Evolutionary conservation across 495 filamentous ascomycete genomes (phyloP).

Genomic region (Neurospora sp.): DNA sequence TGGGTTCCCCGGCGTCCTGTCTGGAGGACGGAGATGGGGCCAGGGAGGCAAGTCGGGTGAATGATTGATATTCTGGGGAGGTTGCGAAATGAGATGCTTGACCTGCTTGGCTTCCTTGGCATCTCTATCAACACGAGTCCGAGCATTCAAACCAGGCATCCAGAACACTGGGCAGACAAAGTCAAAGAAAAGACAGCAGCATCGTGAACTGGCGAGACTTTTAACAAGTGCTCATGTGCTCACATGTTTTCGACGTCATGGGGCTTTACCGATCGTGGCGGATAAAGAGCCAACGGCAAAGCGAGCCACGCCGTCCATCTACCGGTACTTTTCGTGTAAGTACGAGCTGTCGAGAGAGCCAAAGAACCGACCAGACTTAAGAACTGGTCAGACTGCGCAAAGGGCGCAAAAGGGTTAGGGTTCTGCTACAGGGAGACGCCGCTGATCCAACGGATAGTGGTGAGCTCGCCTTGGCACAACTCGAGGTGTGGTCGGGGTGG

Average conservation of each 20-base stretch:
- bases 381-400: not conserved
- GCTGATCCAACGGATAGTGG: not conserved
- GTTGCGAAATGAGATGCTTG: not conserved
- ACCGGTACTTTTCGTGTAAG: not conserved
- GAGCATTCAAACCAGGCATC: not conserved
- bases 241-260: not conserved
- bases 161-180: not conserved
- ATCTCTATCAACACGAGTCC: not conserved
- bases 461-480: not conserved
- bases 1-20: conserved; percentile 3
- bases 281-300: not conserved
- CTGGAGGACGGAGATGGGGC: not conserved
- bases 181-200: not conserved
- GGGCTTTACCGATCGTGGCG: not conserved
- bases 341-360: not conserved
- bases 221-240: not conserved
- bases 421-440: not conserved
- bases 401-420: not conserved
- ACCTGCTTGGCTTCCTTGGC: not conserved
- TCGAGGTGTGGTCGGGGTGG: not conserved
- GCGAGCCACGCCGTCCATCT: not conserved
- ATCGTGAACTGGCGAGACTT: not conserved
- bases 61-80: not conserved
- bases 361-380: not conserved
- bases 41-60: not conserved